Evolutionary conservation across 2,329 filamentous ascomycete genomes (phyloP), one percentile per base, ranked within the genome.

Genomic region (Colletotrichum spaethianum): DNA sequence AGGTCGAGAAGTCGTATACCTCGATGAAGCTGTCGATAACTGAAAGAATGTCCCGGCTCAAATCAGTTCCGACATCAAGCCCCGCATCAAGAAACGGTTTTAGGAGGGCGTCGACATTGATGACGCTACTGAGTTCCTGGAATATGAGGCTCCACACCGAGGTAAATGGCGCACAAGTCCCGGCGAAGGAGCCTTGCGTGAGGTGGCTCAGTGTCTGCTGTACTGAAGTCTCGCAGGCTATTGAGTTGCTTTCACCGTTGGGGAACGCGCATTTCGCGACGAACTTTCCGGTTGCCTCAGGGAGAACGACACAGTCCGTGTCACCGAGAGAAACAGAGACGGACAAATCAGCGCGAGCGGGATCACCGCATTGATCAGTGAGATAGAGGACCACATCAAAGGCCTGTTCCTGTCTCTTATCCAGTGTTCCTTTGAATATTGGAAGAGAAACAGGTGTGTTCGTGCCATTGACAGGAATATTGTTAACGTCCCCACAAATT

Each of bases 201-300:
- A 84, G 76, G 16, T 82, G 79, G 50, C 82, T 77, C 18, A 80
- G 65, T 0, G 82, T 73, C 33, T 78, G 77, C 62, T 79, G 76
- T 36, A 83, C 77, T 0, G 81, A 77, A 23, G 74, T 68, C 59
- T 82, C 77, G 63, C 82, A 84, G 26, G 72, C 75, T 60, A 77
- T 67, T 0, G 75, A 76, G 0, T 75, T 74, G 1, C 82, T 81
- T 14, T 76, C 75, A 1, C 77, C 75, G 0, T 79, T 80, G 0
- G 82, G 81, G 60, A 82, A 84, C 0, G 77, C 77, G 63, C 82
- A 84, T 33, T 79, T 77, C 1, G 80, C 77, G 6, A 74, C 64
- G 7, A 80, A 75, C 3, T 78, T 75, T 7, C 71, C 73, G 1
- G 42, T 31, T 11, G n/a, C 42, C 16, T 11, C 23, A 2, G 60